Percentiles rank a stretch among this genome's conserved stretches.
phyloP scores from a whole-genome alignment of 495 filamentous ascomycete species.

The Tuber brumale region DNA sequence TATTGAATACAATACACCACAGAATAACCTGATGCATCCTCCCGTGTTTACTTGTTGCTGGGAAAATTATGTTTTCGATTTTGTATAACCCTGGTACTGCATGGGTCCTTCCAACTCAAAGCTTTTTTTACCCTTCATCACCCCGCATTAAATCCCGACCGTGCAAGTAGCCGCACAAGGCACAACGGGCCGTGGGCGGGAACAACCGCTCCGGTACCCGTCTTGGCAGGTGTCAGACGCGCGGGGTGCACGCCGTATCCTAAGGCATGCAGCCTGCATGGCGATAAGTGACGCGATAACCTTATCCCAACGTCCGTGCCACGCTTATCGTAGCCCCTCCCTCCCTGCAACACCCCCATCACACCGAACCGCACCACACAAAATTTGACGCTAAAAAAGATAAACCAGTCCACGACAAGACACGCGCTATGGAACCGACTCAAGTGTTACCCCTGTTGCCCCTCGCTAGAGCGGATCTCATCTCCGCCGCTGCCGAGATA shows the following conservation, averaged over 20 bases:
- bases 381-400: neutral
- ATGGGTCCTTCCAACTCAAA: too few relatives aligned
- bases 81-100: too few relatives aligned
- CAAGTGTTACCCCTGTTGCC: neutral
- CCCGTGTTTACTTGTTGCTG: too few relatives aligned
- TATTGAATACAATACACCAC: too few relatives aligned
- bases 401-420: neutral
- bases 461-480: neutral
- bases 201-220: neutral
- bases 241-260: neutral
- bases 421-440: neutral
- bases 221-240: neutral
- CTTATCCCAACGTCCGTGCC: neutral
- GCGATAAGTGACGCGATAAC: neutral
- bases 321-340: constrained; percentile 1
- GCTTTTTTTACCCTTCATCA: too few relatives aligned
- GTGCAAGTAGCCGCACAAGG: too few relatives aligned
- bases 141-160: too few relatives aligned
- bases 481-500: neutral
- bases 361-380: neutral
- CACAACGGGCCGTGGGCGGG: neutral
- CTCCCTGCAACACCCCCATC: neutral
- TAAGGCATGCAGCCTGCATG: neutral
- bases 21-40: too few relatives aligned
- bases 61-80: too few relatives aligned